These are phyloP conservation scores for Chrysanthemum seticuspe DNA, from an alignment of 129 eudicot genomes.

Conservation along the genomic window DNA sequence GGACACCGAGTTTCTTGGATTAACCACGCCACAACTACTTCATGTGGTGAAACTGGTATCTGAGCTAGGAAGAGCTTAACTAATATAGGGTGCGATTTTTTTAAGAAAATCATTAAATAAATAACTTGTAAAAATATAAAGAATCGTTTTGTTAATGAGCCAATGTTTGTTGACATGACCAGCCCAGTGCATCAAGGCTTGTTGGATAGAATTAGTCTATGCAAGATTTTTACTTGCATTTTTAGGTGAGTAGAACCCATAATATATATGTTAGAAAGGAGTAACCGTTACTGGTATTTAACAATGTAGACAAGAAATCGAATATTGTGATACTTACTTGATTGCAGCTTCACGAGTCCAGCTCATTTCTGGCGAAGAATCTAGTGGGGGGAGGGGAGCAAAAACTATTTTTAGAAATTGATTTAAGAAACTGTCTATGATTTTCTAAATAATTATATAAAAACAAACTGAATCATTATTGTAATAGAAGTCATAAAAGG, in stretches of 20 bases:
- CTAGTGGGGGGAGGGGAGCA: conserved; percentile 44
- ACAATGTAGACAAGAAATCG: conserved; percentile 2
- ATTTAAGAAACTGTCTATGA: background rate
- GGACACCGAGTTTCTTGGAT: background rate
- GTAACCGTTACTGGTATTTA: background rate
- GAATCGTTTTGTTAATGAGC: no score
- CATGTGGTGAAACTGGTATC: background rate
- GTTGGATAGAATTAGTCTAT: background rate
- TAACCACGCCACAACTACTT: background rate
- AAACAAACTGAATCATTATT: no score
- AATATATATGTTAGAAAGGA: background rate
- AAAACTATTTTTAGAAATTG: background rate
- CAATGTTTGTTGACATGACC: no score
- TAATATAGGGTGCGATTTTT: no score
- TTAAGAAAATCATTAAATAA: no score
- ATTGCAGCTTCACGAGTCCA: conserved; percentile 88
- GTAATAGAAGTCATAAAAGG: no score
- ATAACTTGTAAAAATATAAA: no score
- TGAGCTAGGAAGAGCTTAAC: no score
- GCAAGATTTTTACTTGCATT: conserved; percentile 3
- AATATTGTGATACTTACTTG: conserved; percentile 54
- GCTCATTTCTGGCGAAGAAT: conserved; percentile 67
- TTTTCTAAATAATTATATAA: no score
- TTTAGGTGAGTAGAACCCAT: conserved; percentile 7
- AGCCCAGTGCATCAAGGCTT: background rate